A percentile compares a stretch with the other conserved stretches of the same genome.
These are phyloP conservation scores for Scolecobasidium constrictum DNA, from an alignment of 2,329 filamentous ascomycete genomes.

Conservation along the genomic window DNA sequence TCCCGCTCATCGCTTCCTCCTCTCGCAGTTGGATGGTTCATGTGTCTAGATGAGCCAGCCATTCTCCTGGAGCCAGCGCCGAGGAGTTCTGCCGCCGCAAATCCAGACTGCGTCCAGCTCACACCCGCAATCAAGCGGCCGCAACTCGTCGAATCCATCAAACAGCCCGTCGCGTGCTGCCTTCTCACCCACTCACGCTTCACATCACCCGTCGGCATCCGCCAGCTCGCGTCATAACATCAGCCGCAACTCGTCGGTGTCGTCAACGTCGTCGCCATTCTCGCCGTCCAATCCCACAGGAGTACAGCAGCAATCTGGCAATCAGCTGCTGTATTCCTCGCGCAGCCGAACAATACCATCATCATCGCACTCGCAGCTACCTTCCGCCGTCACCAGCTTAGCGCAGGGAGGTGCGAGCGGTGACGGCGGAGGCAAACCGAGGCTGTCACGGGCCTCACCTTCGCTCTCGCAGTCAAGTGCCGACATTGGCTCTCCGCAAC, in stretches of 20 bases:
- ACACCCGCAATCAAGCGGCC: constrained; percentile 25
- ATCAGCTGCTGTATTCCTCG: constrained; percentile 44
- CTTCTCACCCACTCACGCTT: constrained; percentile 35
- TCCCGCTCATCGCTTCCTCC: not conserved
- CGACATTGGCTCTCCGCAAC: constrained; percentile 43
- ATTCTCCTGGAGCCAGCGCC: not conserved
- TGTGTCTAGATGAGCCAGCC: constrained; percentile 13
- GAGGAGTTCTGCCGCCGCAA: not conserved
- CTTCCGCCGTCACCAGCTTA: constrained; percentile 42
- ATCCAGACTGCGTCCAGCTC: constrained; percentile 13
- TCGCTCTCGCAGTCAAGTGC: constrained; percentile 44
- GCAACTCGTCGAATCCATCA: not conserved
- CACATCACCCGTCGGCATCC: constrained; percentile 6
- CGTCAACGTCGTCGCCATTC: constrained; percentile 44
- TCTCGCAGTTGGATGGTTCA: constrained; percentile 26
- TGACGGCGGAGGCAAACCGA: constrained; percentile 44
- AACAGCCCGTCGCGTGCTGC: constrained; percentile 39
- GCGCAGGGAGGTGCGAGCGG: constrained; percentile 37
- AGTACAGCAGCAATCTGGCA: constrained; percentile 41
- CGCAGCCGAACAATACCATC: constrained; percentile 46
- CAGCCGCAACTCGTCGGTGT: constrained; percentile 44
- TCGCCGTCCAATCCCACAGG: constrained; percentile 39
- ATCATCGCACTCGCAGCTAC: constrained; percentile 41
- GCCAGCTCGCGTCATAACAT: constrained; percentile 35
- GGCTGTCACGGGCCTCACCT: constrained; percentile 49